phyloP scores from a whole-genome alignment of 306 rosid species.

The Leucaena leucocephala region DNA sequence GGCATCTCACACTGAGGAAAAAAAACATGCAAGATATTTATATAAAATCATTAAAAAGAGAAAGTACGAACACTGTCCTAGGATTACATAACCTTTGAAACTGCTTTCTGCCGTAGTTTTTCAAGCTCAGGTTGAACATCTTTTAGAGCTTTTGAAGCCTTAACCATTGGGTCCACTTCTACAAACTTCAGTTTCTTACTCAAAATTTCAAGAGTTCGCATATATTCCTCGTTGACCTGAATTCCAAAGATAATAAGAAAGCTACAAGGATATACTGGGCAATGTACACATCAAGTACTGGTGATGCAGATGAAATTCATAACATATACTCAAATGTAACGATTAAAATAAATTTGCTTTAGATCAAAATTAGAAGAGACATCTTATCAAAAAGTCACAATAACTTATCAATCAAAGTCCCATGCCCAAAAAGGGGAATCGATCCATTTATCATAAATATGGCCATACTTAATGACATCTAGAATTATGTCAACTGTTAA shows the following conservation, averaged over 20 bases:
- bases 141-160: conserved; percentile 88
- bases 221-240: conserved; percentile 95
- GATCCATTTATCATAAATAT: conserved; percentile 13
- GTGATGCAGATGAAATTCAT: conserved; percentile 31
- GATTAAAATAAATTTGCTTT: conserved; percentile 6
- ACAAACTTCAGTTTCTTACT: conserved; percentile 91
- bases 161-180: conserved; percentile 86
- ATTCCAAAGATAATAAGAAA: conserved; percentile 36
- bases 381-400: conserved; percentile 6
- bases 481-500: conserved; percentile 23
- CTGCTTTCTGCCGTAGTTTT: conserved; percentile 92
- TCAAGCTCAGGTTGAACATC: conserved; percentile 98
- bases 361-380: conserved; percentile 9
- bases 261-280: conserved; percentile 20
- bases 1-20: background rate
- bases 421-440: conserved; percentile 6
- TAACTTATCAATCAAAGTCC: conserved; percentile 19
- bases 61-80: conserved; percentile 4
- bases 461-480: background rate
- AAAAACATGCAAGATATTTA: conserved; percentile 3
- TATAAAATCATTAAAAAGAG: background rate
- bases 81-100: conserved; percentile 73
- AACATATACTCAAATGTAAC: conserved; percentile 19
- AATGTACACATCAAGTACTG: conserved; percentile 22
- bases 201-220: conserved; percentile 88